Evolutionary conservation across 352 stramenopile species (phyloP).

Genomic region (Phytophthora sojae): DNA sequence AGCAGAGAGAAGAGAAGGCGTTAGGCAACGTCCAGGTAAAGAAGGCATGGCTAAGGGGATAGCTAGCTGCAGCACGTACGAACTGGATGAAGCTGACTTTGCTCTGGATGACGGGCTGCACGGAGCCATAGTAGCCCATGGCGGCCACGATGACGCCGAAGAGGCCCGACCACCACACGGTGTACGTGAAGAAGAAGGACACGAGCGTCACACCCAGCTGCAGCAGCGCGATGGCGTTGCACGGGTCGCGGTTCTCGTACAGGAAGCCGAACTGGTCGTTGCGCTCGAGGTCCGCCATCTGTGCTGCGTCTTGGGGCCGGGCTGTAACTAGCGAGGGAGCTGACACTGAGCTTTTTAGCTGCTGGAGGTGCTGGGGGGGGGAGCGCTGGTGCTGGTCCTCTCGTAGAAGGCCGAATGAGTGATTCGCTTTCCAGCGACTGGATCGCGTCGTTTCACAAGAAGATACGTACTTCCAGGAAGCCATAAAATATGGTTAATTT

Average conservation of each 20-base stretch:
- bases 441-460: constrained; percentile 33
- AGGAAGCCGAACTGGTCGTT: constrained; percentile 80
- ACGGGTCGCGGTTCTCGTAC: constrained; percentile 87
- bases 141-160: constrained; percentile 81
- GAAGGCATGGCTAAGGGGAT: too few relatives aligned
- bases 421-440: constrained; percentile 23
- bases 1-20: too few relatives aligned
- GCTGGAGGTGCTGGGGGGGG: background rate
- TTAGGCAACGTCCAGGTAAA: too few relatives aligned
- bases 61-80: constrained; percentile 48
- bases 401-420: constrained; percentile 13
- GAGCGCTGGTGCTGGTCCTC: background rate
- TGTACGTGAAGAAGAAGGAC: constrained; percentile 86
- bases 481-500: background rate
- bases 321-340: background rate
- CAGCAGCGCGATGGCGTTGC: constrained; percentile 82
- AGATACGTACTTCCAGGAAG: constrained; percentile 14
- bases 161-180: constrained; percentile 81
- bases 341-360: background rate
- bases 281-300: constrained; percentile 79
- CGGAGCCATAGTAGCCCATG: constrained; percentile 86
- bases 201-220: constrained; percentile 72
- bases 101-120: constrained; percentile 86
- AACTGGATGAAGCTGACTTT: constrained; percentile 92
- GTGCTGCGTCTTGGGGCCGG: background rate